phyloP scores from a whole-genome alignment of 192 early-diverging fungal genomes.

The Neocallimastix lanati region DNA sequence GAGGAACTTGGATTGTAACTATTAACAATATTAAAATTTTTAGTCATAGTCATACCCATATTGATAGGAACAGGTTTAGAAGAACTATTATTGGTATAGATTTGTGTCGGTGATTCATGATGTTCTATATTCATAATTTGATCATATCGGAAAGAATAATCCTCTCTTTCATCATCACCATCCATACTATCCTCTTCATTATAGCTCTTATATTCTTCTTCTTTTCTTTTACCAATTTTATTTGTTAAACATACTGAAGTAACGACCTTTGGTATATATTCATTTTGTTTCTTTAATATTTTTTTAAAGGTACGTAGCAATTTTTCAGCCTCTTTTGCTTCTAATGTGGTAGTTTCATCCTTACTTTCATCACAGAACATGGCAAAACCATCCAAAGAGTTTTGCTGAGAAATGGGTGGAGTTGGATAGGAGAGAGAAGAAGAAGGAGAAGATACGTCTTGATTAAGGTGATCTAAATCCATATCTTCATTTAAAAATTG shows the following conservation, averaged over 20 bases:
- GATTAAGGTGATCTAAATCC: neutral
- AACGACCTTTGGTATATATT: neutral
- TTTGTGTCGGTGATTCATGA: neutral
- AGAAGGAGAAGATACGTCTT: neutral
- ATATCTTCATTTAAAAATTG: neutral
- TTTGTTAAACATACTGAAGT: neutral
- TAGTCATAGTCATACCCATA: too few relatives aligned
- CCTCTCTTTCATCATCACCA: neutral
- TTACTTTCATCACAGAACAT: neutral
- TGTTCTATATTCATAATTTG: too few relatives aligned
- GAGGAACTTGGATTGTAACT: too few relatives aligned
- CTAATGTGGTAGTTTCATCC: neutral
- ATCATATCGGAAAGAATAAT: neutral
- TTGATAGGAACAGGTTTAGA: too few relatives aligned
- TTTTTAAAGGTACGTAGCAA: neutral
- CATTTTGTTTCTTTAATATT: neutral
- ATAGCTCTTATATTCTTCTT: too few relatives aligned
- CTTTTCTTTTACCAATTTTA: too few relatives aligned
- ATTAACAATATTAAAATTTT: too few relatives aligned
- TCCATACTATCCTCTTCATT: neutral
- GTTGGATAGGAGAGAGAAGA: neutral
- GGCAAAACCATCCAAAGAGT: neutral
- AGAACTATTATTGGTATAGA: too few relatives aligned
- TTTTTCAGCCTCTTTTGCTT: neutral
- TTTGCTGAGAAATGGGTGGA: neutral